These are phyloP conservation scores for Phaeosphaeriaceae sp. DNA, from an alignment of 2,329 filamentous ascomycete species.

Conservation along the genomic window DNA sequence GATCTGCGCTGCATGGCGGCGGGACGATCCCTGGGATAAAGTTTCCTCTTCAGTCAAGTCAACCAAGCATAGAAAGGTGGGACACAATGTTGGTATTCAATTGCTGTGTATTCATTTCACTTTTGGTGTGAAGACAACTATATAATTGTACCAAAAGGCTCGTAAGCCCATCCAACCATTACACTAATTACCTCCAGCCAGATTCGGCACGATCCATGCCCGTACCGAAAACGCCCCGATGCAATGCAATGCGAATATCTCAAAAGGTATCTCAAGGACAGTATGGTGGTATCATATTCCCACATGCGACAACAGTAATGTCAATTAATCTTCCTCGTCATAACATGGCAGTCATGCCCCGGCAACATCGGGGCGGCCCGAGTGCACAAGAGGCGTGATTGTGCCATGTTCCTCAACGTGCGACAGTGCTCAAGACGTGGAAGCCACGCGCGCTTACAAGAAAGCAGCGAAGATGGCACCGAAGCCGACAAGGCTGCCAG, in stretches of 20 bases:
- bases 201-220: slow-evolving; percentile 13
- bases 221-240: slow-evolving; percentile 15
- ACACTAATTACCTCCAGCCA: slow-evolving; percentile 23
- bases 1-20: not conserved
- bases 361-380: slow-evolving; percentile 14
- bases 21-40: not conserved
- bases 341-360: not conserved
- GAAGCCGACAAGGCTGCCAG: slow-evolving; percentile 42
- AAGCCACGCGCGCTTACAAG: slow-evolving; percentile 36
- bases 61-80: not conserved
- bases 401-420: slow-evolving; percentile 16
- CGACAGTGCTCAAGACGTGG: slow-evolving; percentile 13
- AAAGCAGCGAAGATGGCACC: slow-evolving; percentile 48
- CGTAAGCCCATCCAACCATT: slow-evolving; percentile 4
- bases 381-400: slow-evolving; percentile 20
- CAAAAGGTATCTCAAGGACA: slow-evolving; percentile 43
- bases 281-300: slow-evolving; percentile 13
- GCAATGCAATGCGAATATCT: slow-evolving; percentile 33
- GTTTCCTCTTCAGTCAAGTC: not conserved
- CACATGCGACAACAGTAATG: slow-evolving; percentile 1
- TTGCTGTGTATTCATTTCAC: not conserved
- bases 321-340: slow-evolving; percentile 2
- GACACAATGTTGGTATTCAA: not conserved
- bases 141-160: not conserved
- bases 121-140: not conserved